Percentiles rank a stretch among this genome's conserved stretches.
Conservation (phyloP, 805 yeast genomes). For the Schwanniomyces vanrijiae region DNA sequence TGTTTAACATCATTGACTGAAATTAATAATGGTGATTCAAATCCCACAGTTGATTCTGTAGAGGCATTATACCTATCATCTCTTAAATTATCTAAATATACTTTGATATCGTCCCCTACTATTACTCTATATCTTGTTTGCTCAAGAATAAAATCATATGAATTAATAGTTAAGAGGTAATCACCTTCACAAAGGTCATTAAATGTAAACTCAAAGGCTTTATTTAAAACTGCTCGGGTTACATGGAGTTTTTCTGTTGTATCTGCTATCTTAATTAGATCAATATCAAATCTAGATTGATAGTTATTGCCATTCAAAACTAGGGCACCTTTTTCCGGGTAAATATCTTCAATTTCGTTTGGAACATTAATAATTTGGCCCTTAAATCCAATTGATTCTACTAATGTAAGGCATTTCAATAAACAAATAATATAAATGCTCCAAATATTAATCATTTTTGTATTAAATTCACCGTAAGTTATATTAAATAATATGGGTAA, state of each 20-base stretch:
- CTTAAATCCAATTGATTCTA: constrained; percentile 12
- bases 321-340: constrained; percentile 7
- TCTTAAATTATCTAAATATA: constrained; percentile 20
- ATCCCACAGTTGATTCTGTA: constrained; percentile 12
- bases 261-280: constrained; percentile 12
- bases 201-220: constrained; percentile 25
- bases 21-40: constrained; percentile 20
- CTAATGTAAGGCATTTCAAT: neutral
- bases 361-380: constrained; percentile 34
- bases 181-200: constrained; percentile 26
- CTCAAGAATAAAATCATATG: constrained; percentile 35
- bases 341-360: constrained; percentile 13
- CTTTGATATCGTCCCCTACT: constrained; percentile 20
- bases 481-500: neutral
- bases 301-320: constrained; percentile 37
- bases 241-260: neutral
- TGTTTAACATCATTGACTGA: constrained; percentile 21
- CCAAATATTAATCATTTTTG: neutral
- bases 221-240: constrained; percentile 17
- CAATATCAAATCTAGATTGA: constrained; percentile 29
- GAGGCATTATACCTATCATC: constrained; percentile 16
- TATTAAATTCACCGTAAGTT: neutral
- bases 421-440: neutral
- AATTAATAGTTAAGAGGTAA: constrained; percentile 31
- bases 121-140: constrained; percentile 24